Evolutionary conservation across 345 rosid genomes (phyloP).

Genomic region (sweet orange (Citrus sinensis)): DVS_A1.0 CM039165.1:35678001-35678500

Average conservation of each 20-base stretch:
- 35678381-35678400: no score
- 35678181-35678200: neutral
- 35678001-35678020: neutral
- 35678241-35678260: neutral
- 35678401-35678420: no score
- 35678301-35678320: slow-evolving; percentile 8
- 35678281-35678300: neutral
- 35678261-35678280: neutral
- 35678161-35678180: no score
- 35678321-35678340: slow-evolving; percentile 37
- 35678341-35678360: slow-evolving; percentile 29
- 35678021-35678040: neutral
- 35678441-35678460: neutral
- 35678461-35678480: neutral
- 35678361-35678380: slow-evolving; percentile 9
- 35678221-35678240: neutral
- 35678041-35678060: neutral
- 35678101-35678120: neutral
- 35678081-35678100: neutral
- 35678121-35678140: neutral
- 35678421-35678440: neutral
- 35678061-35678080: neutral
- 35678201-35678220: neutral
- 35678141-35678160: neutral
- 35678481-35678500: neutral